Conservation (phyloP, 306 rosid genomes). For the Vachellia collinsii region DNA sequence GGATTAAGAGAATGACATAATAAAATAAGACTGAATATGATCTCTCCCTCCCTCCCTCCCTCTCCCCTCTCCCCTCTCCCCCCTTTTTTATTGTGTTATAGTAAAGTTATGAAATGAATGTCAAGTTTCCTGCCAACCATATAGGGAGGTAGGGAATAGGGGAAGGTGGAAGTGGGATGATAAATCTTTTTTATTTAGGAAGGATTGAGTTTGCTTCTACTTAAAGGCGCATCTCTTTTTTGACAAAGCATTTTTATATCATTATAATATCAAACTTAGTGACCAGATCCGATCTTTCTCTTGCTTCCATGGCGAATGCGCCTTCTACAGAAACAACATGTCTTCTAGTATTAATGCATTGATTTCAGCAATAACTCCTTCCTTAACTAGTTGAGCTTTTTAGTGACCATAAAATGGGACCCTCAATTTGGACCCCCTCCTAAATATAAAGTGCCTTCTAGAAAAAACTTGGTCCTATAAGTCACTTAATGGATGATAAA, state of each 20-base stretch:
- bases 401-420: not conserved
- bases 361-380: constrained; percentile 16
- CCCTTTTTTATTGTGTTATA: not conserved
- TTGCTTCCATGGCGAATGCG: constrained; percentile 35
- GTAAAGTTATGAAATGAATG: not conserved
- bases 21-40: not conserved
- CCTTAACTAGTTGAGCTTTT: not conserved
- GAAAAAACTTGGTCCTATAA: too few relatives aligned
- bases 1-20: not conserved
- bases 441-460: too few relatives aligned
- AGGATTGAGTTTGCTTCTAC: constrained; percentile 42
- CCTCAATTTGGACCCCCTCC: not conserved
- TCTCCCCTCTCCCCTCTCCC: too few relatives aligned
- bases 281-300: constrained; percentile 42
- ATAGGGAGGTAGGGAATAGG: constrained; percentile 27
- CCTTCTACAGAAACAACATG: constrained; percentile 10
- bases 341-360: not conserved
- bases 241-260: constrained; percentile 25
- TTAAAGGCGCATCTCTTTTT: constrained; percentile 42
- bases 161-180: constrained; percentile 24
- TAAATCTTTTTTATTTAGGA: constrained; percentile 28
- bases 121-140: not conserved
- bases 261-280: constrained; percentile 25
- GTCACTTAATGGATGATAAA: too few relatives aligned
- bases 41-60: not conserved